Evolutionary conservation across 805 yeast genomes (phyloP).

Genomic region (Diddensiella caesifluorescens): DNA sequence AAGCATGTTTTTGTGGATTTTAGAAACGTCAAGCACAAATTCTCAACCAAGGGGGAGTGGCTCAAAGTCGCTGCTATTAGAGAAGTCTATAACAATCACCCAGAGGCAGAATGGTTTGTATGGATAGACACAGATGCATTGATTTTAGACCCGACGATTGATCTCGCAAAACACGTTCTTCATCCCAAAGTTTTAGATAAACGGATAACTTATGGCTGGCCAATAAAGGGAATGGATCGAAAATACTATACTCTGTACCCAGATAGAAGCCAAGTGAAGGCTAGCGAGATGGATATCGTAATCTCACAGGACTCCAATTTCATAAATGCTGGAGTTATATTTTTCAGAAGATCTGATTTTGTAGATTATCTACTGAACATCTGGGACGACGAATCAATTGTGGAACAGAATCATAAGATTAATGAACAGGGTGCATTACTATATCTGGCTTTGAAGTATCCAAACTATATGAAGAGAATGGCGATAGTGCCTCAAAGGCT

Average conservation of each 20-base stretch:
- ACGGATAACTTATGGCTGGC: conserved; percentile 21
- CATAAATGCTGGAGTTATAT: conserved; percentile 31
- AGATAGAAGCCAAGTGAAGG: conserved; percentile 16
- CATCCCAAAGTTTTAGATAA: conserved; percentile 25
- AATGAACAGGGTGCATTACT: conserved; percentile 26
- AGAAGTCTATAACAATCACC: conserved; percentile 27
- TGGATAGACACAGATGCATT: conserved; percentile 35
- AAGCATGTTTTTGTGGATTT: conserved; percentile 26
- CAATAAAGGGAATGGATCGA: conserved; percentile 14
- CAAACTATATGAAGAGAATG: conserved; percentile 19
- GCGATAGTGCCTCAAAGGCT: conserved; percentile 30
- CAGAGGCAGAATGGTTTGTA: conserved; percentile 36
- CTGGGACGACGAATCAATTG: conserved; percentile 26
- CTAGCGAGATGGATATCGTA: conserved; percentile 23
- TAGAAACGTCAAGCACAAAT: conserved; percentile 14
- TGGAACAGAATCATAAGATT: conserved; percentile 13
- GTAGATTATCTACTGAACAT: conserved; percentile 25
- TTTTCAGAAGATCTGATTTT: conserved; percentile 24
- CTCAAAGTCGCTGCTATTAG: conserved; percentile 31
- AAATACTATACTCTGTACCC: conserved; percentile 5
- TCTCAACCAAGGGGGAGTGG: conserved; percentile 23
- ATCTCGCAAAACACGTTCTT: conserved; percentile 27
- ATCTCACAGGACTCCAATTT: conserved; percentile 27
- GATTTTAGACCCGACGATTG: conserved; percentile 29
- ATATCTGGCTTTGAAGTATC: conserved; percentile 17